Percentiles rank a stretch among this genome's conserved stretches.
Conservation (phyloP, 2,329 filamentous ascomycete species). For the Chalara sp. region DNA sequence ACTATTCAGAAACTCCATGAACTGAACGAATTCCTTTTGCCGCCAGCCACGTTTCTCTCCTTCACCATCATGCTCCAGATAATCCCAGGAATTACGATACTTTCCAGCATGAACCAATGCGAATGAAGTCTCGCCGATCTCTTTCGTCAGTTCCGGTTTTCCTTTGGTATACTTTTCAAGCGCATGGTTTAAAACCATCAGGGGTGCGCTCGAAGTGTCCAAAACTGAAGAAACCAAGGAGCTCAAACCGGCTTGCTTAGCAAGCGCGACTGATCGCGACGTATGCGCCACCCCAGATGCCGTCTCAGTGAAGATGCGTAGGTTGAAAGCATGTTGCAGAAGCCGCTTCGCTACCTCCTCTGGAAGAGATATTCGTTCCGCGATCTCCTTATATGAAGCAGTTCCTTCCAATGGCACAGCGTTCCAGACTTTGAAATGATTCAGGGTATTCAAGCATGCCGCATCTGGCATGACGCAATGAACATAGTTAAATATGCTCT, state of each 20-base stretch:
- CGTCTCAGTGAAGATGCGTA: neutral
- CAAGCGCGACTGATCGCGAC: neutral
- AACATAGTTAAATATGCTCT: neutral
- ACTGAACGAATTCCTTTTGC: neutral
- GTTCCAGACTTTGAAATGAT: neutral
- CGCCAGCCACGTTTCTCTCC: neutral
- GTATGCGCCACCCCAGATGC: neutral
- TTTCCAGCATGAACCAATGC: neutral
- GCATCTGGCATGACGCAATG: neutral
- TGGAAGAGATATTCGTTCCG: neutral
- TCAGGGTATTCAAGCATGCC: neutral
- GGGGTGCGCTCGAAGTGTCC: neutral
- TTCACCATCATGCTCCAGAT: neutral
- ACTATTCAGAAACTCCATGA: neutral
- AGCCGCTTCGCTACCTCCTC: neutral
- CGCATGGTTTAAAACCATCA: neutral
- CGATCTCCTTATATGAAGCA: neutral
- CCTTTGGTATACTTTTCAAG: neutral
- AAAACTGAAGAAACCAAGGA: neutral
- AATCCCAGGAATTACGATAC: neutral
- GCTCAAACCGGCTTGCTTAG: neutral
- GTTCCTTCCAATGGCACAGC: neutral
- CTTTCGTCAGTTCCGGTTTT: neutral
- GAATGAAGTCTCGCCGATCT: neutral
- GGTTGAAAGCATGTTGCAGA: neutral